Base-by-base conservation (phyloP, 2,329 filamentous ascomycete species). In the Diaporthe vaccinii region DNA sequence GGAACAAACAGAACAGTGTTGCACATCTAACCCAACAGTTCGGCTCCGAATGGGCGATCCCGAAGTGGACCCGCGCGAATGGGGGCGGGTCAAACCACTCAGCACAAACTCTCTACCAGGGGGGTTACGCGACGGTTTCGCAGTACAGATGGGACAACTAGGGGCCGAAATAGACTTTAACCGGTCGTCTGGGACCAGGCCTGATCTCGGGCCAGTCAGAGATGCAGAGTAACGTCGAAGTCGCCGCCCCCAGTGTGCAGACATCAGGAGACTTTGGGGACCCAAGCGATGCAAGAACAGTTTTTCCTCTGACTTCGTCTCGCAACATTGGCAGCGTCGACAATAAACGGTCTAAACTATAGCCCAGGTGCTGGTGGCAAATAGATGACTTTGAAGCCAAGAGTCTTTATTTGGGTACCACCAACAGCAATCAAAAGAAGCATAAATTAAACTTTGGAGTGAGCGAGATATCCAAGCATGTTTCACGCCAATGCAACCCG, bases 111-210 rank as follows among this genome's bases (percentile, higher is more conserved):
- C 20, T 15, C 14, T 53, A 1, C n/a, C 36, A 62, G 15, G 41
- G 61, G 20, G 61, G 44, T 15, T 62, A 44, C 41, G 61, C 28
- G 44, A 68, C 31, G 41, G 62, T 67, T 53, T 68, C 62, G 62
- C 62, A 68, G 44, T 36, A 68, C 44, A 36, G 62, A 68, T 22
- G 62, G 28, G 15, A 36, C 10, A 34, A 3, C 4, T 9, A 36
- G 62, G 22, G 44, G 39, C 61, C 14, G 20, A 4, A 51, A 67
- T 68, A 68, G 22, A 8, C 15, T 36, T 51, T 10, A 12, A 34
- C 28, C 28, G 44, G 25, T 1, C 12, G 31, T 4, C 44, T 36
- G 20, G 62, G 20, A 49, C 2, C 12, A 17, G 1, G 14, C n/a
- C 31, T 34, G 7, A 34, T 36, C 17, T 15, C 31, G 15, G 17